phyloP scores from a whole-genome alignment of 2,329 filamentous ascomycete species.

The Pseudopithomyces maydicus region DNA sequence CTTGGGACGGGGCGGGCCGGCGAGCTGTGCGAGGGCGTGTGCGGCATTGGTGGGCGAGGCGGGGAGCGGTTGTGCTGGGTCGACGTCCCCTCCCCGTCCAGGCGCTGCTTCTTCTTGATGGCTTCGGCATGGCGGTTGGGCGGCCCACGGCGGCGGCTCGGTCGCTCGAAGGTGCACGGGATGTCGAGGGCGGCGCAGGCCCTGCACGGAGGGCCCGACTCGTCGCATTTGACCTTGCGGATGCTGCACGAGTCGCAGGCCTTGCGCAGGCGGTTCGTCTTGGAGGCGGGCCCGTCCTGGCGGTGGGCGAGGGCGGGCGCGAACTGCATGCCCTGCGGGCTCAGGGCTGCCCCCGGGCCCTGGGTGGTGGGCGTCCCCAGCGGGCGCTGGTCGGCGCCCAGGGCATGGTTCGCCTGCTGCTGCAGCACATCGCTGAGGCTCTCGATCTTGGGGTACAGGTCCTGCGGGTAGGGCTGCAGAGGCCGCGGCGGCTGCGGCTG shows the following conservation, averaged over 20 bases:
- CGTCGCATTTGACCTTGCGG: constrained; percentile 62
- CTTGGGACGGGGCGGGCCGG: constrained; percentile 50
- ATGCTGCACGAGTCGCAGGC: constrained; percentile 51
- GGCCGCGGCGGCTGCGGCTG: constrained; percentile 20
- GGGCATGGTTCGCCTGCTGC: constrained; percentile 42
- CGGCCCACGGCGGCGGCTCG: constrained; percentile 66
- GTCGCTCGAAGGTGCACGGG: constrained; percentile 69
- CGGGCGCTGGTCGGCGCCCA: constrained; percentile 30
- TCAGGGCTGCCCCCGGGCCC: constrained; percentile 8
- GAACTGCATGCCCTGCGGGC: constrained; percentile 13
- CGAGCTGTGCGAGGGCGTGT: constrained; percentile 57
- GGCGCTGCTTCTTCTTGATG: constrained; percentile 65
- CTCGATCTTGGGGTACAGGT: constrained; percentile 42
- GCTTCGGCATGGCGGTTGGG: constrained; percentile 71
- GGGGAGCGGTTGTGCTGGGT: constrained; percentile 50
- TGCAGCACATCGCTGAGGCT: constrained; percentile 44
- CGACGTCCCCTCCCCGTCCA: constrained; percentile 51
- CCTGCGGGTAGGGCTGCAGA: constrained; percentile 28
- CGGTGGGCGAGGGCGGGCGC: constrained; percentile 21
- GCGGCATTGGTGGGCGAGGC: constrained; percentile 60
- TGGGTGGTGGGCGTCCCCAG: constrained; percentile 16
- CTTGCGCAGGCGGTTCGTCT: constrained; percentile 45
- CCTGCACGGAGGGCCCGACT: constrained; percentile 68
- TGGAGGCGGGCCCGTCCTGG: constrained; percentile 19
- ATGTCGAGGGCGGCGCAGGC: constrained; percentile 69